Evolutionary conservation across 2,329 filamentous ascomycete species (phyloP).

Genomic region (Fusarium proliferatum): DNA sequence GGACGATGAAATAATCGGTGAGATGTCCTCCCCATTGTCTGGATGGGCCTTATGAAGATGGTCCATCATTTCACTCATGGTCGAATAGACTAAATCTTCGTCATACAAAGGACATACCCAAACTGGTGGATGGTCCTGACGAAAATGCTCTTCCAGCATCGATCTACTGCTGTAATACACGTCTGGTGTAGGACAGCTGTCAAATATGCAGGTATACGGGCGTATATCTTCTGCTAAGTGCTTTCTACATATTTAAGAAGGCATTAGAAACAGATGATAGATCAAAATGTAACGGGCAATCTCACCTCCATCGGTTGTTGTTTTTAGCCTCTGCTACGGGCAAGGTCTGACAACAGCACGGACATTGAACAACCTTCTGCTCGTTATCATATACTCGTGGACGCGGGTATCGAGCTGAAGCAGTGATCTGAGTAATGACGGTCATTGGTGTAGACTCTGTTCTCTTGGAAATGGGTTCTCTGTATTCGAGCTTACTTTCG

Average conservation of each 20-base stretch:
- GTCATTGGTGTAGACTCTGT: fast-evolving
- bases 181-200: background rate
- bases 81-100: fast-evolving
- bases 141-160: background rate
- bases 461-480: fast-evolving
- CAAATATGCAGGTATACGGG: background rate
- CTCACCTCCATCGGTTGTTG: background rate
- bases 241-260: background rate
- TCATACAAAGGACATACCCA: background rate
- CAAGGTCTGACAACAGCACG: background rate
- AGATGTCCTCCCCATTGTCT: background rate
- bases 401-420: fast-evolving
- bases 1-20: fast-evolving
- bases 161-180: background rate
- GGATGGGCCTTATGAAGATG: background rate
- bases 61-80: background rate
- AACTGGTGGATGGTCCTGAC: background rate
- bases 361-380: background rate
- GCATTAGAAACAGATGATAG: too few relatives aligned
- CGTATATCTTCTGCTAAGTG: background rate
- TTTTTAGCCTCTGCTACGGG: fast-evolving
- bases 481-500: background rate
- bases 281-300: too few relatives aligned
- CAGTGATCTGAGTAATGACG: background rate
- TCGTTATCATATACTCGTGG: background rate